Conservation (phyloP, 306 rosid species). For the Glycine soja region DNA sequence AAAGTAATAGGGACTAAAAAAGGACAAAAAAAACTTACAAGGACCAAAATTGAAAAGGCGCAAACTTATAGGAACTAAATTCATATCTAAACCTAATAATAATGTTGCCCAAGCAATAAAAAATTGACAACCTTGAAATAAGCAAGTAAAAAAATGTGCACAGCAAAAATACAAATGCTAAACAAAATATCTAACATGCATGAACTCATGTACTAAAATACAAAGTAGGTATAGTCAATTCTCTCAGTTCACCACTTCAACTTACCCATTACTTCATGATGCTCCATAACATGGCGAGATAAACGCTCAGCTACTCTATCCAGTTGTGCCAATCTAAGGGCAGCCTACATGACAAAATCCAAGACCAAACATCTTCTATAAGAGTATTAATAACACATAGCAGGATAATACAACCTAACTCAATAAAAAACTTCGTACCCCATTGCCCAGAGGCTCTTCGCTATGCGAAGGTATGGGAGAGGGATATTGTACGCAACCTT, state of each 20-base stretch:
- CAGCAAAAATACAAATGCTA: not conserved
- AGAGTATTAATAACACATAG: constrained; percentile 33
- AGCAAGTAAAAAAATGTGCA: constrained; percentile 25
- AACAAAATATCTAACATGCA: constrained; percentile 36
- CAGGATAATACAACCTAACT: constrained; percentile 30
- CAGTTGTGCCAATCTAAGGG: constrained; percentile 89
- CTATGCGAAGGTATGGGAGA: too few relatives aligned
- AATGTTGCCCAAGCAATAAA: not conserved
- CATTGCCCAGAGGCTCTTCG: too few relatives aligned
- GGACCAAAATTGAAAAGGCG: too few relatives aligned
- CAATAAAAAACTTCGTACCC: too few relatives aligned
- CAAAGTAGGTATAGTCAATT: constrained; percentile 33
- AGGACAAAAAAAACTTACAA: too few relatives aligned
- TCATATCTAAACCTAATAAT: not conserved
- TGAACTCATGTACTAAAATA: constrained; percentile 25
- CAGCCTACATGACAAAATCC: constrained; percentile 63
- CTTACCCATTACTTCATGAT: constrained; percentile 99
- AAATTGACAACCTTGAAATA: constrained; percentile 34
- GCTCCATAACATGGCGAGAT: constrained; percentile 94
- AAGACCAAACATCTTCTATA: constrained; percentile 40
- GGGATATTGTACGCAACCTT: too few relatives aligned
- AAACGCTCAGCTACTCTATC: constrained; percentile 89
- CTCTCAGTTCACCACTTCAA: constrained; percentile 24
- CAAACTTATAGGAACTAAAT: too few relatives aligned
- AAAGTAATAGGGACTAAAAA: too few relatives aligned